Conservation (phyloP, 257 asterid genomes). For the Leptodermis oblonga region DNA sequence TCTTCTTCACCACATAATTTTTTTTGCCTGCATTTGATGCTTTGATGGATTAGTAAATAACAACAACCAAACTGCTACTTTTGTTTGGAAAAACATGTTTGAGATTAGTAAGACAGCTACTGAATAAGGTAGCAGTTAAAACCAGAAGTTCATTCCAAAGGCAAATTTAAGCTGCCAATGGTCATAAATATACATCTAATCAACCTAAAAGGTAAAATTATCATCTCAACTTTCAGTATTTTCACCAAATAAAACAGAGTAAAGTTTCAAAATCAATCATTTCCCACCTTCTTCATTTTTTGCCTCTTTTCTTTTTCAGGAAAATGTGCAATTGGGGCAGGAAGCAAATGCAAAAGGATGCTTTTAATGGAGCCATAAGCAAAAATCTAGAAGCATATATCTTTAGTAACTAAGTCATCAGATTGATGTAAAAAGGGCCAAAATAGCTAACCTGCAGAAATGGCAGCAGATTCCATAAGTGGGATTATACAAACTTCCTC, state of each 20-base stretch:
- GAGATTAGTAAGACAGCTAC: too few species aligned
- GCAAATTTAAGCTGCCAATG: too few species aligned
- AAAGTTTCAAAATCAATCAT: background rate
- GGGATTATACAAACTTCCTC: constrained; percentile 74
- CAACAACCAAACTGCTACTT: too few species aligned
- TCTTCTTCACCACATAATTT: constrained; percentile 88
- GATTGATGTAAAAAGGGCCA: background rate
- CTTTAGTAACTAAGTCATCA: background rate
- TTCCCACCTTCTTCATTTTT: background rate
- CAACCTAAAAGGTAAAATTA: background rate
- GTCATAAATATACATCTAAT: too few species aligned
- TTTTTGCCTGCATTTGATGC: constrained; percentile 55
- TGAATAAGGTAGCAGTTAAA: background rate
- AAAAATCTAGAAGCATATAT: background rate
- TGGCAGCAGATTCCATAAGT: constrained; percentile 78
- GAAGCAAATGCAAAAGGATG: background rate
- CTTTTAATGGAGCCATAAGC: background rate
- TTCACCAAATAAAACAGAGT: background rate
- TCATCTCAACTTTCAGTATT: background rate
- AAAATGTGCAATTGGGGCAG: background rate
- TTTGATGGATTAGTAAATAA: background rate
- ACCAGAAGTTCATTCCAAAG: background rate
- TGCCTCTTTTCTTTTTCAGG: background rate
- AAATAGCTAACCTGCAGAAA: constrained; percentile 64
- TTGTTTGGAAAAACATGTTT: too few species aligned